Evolutionary conservation across 2,329 filamentous ascomycete genomes (phyloP), one percentile per base, ranked within the genome.

Genomic region (Hypoxylon sp.): DNA sequence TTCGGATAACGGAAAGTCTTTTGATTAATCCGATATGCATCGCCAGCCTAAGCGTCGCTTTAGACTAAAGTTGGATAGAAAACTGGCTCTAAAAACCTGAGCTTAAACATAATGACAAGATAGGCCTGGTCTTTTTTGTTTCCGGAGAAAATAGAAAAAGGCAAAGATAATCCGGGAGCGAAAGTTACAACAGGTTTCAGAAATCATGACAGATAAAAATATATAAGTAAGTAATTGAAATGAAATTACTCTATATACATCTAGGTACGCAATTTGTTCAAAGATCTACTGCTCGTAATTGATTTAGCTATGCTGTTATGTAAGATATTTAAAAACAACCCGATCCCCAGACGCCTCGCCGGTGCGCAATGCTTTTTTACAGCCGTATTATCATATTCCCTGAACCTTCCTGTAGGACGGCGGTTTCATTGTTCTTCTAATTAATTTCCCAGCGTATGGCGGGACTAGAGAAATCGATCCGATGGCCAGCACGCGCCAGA

Each of bases 381-480:
- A 53, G 13, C 47, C 43, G 13, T 47, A 55, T 55, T 51, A 47
- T 79, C 78, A 90, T 63, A 88, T 86, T 46, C 85, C 89, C 78
- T 91, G 90, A 49, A 99, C 94, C 82, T 99, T 99, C 73, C 95
- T 86, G 80, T 97, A 98, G 74, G 91, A 97, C 19, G 94, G 94
- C 65, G 95, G 95, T 79, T 91, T 94, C 83, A 97, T 89, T 64
- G 89, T 93, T 74, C 93, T 85, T 72, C 91, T 85, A 68, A 97
- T 91, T 64, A 96, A 78, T 81, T 98, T 98, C 19, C 87, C 93
- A 53, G 88, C 90, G 80, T 94, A 97, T 1, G 94, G 92, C 17
- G 95, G 95, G 49, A 97, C 85, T 59, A 98, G 79, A 43, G 91
- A 92, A 46, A 97, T 88, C 6, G 91, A 89, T 41, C 85, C 86